Conservation (phyloP, 176 grass and related monocot species). For the Metroxylon sagu region DNA sequence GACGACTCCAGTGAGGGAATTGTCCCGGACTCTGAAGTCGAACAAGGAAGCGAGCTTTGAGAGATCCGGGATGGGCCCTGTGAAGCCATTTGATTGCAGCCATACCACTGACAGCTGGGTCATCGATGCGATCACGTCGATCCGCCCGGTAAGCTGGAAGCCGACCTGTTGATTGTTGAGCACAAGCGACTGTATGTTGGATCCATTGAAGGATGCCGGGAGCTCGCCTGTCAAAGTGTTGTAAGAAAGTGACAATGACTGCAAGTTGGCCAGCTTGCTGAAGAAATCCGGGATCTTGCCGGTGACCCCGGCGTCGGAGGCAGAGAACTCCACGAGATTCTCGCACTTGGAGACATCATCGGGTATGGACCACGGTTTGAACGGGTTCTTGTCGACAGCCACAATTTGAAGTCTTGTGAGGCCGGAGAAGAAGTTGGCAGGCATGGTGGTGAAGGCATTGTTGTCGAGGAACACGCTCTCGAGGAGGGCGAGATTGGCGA, state of each 20-base stretch:
- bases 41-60: conserved; percentile 35
- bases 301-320: conserved; percentile 41
- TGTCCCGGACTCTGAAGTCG: conserved; percentile 68
- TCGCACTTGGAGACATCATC: conserved; percentile 14
- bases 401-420: conserved; percentile 31
- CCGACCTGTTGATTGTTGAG: conserved; percentile 64
- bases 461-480: conserved; percentile 37
- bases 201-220: conserved; percentile 25
- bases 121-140: conserved; percentile 47
- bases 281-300: conserved; percentile 50
- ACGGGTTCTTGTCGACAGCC: conserved; percentile 43
- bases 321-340: conserved; percentile 40
- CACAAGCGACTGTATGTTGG: conserved; percentile 41
- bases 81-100: conserved; percentile 78
- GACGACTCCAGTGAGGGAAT: conserved; percentile 55
- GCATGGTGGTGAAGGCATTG: conserved; percentile 48
- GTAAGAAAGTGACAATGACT: conserved; percentile 49
- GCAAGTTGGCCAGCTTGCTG: conserved; percentile 33
- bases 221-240: conserved; percentile 51
- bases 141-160: conserved; percentile 43
- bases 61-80: conserved; percentile 59
- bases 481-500: conserved; percentile 37
- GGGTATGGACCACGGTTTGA: conserved; percentile 28
- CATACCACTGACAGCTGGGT: conserved; percentile 38
- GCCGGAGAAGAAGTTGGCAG: conserved; percentile 44